A percentile compares a stretch with the other conserved stretches of the same genome.
Evolutionary conservation across 371 early-diverging fungal species (phyloP).

Genomic region (Apophysomyces trapeziformis): DNA sequence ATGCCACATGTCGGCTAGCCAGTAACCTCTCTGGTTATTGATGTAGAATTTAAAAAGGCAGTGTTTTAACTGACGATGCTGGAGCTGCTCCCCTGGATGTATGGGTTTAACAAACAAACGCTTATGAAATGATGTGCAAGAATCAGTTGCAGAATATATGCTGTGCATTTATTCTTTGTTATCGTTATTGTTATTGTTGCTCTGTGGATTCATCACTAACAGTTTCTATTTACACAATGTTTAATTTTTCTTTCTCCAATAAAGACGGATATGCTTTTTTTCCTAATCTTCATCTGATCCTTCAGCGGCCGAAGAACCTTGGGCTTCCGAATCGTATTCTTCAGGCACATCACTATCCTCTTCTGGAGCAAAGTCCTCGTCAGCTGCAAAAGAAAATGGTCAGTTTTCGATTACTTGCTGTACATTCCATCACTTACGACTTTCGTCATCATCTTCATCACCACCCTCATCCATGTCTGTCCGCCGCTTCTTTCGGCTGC

Average conservation of each 20-base stretch:
- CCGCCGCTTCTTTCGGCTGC: slow-evolving; percentile 54
- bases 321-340: slow-evolving; percentile 85
- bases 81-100: too few relatives aligned
- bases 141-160: not conserved
- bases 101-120: too few relatives aligned
- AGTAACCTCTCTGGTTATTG: too few relatives aligned
- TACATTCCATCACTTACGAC: slow-evolving; percentile 45
- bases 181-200: not conserved
- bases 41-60: too few relatives aligned
- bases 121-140: not conserved
- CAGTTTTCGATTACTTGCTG: not conserved
- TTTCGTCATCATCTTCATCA: slow-evolving; percentile 67
- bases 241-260: too few relatives aligned
- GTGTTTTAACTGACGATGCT: too few relatives aligned
- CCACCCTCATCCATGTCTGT: slow-evolving; percentile 41
- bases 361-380: slow-evolving; percentile 89
- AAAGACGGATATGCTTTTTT: too few relatives aligned
- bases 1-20: too few relatives aligned
- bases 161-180: not conserved
- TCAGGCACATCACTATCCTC: slow-evolving; percentile 89
- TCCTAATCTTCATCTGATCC: slow-evolving; percentile 40
- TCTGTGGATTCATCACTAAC: not conserved
- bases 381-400: slow-evolving; percentile 55
- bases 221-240: slow-evolving; percentile 5
- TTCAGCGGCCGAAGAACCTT: slow-evolving; percentile 42